These are phyloP conservation scores for Penicillium expansum DNA, from an alignment of 2,329 filamentous ascomycete genomes.

Conservation along the genomic window DNA sequence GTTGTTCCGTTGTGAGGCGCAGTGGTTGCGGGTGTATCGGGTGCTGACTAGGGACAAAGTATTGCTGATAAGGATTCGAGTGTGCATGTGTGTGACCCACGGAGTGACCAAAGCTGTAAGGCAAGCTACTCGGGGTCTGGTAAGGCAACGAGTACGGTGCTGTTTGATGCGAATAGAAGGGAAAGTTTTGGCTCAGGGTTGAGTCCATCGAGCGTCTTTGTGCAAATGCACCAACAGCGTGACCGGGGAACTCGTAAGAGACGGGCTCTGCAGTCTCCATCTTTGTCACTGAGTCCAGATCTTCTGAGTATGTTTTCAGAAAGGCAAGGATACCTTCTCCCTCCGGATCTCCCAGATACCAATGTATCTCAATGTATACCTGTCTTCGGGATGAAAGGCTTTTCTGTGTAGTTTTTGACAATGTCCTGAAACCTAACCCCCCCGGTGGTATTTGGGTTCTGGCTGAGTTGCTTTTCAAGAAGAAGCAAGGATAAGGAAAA, in stretches of 20 bases:
- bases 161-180: constrained; percentile 39
- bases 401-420: background rate
- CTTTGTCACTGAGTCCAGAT: background rate
- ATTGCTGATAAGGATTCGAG: constrained; percentile 35
- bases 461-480: constrained; percentile 8
- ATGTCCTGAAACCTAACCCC: background rate
- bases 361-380: constrained; percentile 7
- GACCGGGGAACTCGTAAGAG: constrained; percentile 40
- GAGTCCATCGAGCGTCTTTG: constrained; percentile 41
- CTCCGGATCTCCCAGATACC: background rate
- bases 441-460: constrained; percentile 8
- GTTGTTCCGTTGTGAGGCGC: constrained; percentile 32
- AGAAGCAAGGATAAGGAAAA: constrained; percentile 10
- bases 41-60: constrained; percentile 33
- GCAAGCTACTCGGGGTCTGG: constrained; percentile 30
- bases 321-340: constrained; percentile 3
- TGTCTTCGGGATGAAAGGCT: background rate
- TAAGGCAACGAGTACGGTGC: constrained; percentile 38
- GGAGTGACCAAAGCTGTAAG: constrained; percentile 36
- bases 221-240: constrained; percentile 36
- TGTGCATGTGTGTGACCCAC: constrained; percentile 31
- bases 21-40: constrained; percentile 25
- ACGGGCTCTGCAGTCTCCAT: constrained; percentile 45
- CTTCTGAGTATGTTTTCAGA: background rate
- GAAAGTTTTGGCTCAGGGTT: constrained; percentile 32